These are phyloP conservation scores for Castanopsis chinensis DNA, from an alignment of 306 rosid genomes.

Conservation along the genomic window DNA sequence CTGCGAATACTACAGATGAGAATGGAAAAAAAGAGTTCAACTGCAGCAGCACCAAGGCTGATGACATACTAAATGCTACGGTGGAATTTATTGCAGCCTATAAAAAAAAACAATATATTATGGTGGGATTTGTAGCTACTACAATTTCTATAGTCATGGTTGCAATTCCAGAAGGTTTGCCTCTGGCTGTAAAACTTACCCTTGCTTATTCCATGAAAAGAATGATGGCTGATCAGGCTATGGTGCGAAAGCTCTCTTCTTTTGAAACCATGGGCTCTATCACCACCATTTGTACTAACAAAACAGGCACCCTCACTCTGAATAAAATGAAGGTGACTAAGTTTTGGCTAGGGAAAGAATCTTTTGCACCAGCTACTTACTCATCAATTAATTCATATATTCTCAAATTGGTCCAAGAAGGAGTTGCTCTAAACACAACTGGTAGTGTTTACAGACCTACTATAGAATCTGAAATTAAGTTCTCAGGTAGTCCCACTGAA, in stretches of 20 bases:
- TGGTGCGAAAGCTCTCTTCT: constrained; percentile 45
- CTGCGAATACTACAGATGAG: constrained; percentile 20
- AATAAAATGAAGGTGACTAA: constrained; percentile 43
- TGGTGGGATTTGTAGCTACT: constrained; percentile 23
- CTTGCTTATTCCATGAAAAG: constrained; percentile 51
- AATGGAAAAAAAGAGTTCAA: constrained; percentile 19
- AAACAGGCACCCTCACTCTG: constrained; percentile 39
- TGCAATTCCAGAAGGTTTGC: constrained; percentile 51
- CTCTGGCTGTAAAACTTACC: constrained; percentile 34
- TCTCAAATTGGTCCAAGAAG: no score
- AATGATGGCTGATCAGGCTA: constrained; percentile 42
- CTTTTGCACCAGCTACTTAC: neutral
- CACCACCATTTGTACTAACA: constrained; percentile 40
- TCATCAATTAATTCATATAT: no score
- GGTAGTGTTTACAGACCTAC: no score
- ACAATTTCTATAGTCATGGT: constrained; percentile 39
- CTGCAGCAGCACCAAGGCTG: constrained; percentile 2
- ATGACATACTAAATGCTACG: constrained; percentile 23
- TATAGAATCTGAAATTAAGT: no score
- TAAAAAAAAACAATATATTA: no score
- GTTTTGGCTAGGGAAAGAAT: constrained; percentile 31
- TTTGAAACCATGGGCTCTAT: constrained; percentile 45
- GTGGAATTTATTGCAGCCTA: no score
- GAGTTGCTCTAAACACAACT: no score
- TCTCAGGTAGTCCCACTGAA: no score